Conservation (phyloP, 2,329 filamentous ascomycete species). For the Clonostachys rosea region DNA sequence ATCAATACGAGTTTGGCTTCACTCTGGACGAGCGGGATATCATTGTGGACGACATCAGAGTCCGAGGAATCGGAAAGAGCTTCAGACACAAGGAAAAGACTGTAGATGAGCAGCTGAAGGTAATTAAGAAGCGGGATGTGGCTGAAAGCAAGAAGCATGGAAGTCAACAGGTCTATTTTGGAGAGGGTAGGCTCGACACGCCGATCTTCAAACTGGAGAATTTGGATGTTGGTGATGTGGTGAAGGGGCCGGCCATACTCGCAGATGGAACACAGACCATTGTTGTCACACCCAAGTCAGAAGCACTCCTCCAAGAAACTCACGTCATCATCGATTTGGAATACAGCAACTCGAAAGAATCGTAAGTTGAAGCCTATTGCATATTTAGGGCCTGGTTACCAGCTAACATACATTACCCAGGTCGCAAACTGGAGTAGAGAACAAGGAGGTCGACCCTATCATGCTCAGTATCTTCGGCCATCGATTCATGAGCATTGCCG, state of each 20-base stretch:
- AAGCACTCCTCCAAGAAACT: constrained; percentile 74
- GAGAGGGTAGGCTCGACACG: constrained; percentile 72
- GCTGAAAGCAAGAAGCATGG: constrained; percentile 58
- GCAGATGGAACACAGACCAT: constrained; percentile 90
- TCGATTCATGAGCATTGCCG: constrained; percentile 81
- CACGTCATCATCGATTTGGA: constrained; percentile 86
- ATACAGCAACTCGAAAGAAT: constrained; percentile 37
- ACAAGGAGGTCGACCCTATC: constrained; percentile 55
- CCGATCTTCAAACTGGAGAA: constrained; percentile 80
- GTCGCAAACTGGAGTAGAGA: neutral
- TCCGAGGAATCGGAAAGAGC: constrained; percentile 84
- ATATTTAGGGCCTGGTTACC: neutral
- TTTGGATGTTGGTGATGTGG: constrained; percentile 64
- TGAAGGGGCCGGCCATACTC: constrained; percentile 79
- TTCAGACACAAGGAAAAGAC: constrained; percentile 76
- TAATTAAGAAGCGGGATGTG: constrained; percentile 56
- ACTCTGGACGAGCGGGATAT: constrained; percentile 80
- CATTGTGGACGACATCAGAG: constrained; percentile 84
- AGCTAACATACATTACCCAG: too few species aligned
- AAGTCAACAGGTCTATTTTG: constrained; percentile 75
- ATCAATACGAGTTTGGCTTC: constrained; percentile 91
- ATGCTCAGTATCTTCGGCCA: constrained; percentile 77
- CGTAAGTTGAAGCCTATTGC: constrained; percentile 13
- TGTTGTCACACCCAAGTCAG: constrained; percentile 74
- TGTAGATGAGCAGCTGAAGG: constrained; percentile 76